Evolutionary conservation across 306 rosid genomes (phyloP), one percentile per base, ranked within the genome.

Genomic region (Ammopiptanthus mongolicus): DNA sequence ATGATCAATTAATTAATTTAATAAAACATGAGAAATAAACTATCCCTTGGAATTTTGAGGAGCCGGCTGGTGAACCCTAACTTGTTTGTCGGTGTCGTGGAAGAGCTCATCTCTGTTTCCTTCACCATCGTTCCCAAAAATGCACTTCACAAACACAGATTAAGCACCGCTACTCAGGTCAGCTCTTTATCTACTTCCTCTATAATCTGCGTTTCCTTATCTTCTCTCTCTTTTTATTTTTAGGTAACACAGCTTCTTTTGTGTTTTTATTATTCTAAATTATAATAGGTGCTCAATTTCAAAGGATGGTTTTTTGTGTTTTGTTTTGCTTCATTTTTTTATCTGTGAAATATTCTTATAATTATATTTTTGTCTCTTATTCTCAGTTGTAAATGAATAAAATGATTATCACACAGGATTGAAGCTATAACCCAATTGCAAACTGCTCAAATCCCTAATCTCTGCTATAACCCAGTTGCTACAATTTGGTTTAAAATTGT

Each of bases 11-110:
- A 25, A 25, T 0, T 3, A 25, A 25, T 25, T 25, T 25, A 25
- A 25, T 25, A 1, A 25, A 25, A 25, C 3, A 1, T 25, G 28
- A 0, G 28, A 25, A 25, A 25, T 25, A 25, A 25, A 25, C 3
- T 1, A 25, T 25, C 28, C 28, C 28, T 25, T 25, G 28, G 28
- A 25, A 25, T 1, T 25, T 25, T 25, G 68, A 51, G 53, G 65
- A 52, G 70, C n/a, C 80, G 65, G 80, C 65, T 19, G 36, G 59
- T 25, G 80, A 76, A 76, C 74, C 80, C 80, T 76, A 76, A 34
- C 66, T 53, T 53, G 37, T 28, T 66, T 76, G 74, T 76, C 74
- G 78, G 57, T 76, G 68, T 41, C 19, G 14, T 19, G 64, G 73
- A 50, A 62, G 52, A 19, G 53, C 2, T 34, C 42, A 3, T 23